Conservation (phyloP, 257 asterid genomes). For the Vinca minor region DNA sequence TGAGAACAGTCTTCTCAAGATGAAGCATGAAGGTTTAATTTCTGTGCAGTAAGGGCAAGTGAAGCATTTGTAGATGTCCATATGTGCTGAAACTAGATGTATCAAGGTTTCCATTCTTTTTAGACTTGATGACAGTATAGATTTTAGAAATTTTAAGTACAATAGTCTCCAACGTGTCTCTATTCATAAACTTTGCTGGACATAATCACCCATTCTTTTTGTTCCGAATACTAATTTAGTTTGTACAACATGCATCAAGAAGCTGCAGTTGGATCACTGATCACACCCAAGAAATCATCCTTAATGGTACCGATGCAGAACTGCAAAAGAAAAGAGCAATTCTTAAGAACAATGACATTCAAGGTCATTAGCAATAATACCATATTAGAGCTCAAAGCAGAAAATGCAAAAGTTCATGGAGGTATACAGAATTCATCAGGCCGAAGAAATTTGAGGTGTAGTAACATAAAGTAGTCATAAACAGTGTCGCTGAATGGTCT, state of each 20-base stretch:
- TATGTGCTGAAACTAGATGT: too few species aligned
- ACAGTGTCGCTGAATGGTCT: neutral
- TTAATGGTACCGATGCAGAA: conserved; percentile 91
- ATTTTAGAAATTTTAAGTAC: too few species aligned
- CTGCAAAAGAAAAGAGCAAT: conserved; percentile 28
- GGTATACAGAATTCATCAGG: too few species aligned
- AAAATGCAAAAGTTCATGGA: neutral
- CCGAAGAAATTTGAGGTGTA: neutral
- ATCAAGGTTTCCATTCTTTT: too few species aligned
- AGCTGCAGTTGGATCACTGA: conserved; percentile 74
- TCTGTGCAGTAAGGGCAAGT: conserved; percentile 32
- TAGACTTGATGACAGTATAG: too few species aligned
- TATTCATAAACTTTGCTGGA: neutral
- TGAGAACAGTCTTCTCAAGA: conserved; percentile 64
- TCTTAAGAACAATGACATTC: neutral
- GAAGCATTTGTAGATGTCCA: too few species aligned
- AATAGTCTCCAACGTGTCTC: too few species aligned
- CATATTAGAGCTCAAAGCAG: neutral
- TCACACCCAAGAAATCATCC: conserved; percentile 93
- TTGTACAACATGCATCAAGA: conserved; percentile 33
- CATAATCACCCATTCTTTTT: neutral
- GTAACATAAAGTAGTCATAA: neutral
- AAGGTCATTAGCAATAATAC: neutral
- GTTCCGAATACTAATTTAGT: neutral
- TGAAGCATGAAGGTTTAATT: conserved; percentile 63